Evolutionary conservation across 331 rosid species (phyloP), one percentile per base, ranked within the genome.

Genomic region (Spiraea crenata): DNA sequence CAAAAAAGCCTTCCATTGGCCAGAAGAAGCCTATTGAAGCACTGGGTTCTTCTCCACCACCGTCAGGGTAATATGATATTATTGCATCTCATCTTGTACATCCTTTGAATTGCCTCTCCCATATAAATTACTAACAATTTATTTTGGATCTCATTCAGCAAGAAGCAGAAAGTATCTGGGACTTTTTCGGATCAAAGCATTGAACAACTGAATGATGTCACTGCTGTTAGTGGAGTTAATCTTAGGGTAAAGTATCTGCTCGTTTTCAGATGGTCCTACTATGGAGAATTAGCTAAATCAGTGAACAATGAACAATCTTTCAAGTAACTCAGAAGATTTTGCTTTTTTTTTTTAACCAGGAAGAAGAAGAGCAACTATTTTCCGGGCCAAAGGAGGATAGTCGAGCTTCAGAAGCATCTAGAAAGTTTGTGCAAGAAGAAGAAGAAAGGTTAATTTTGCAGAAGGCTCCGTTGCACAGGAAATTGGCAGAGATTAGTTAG

Each of bases 21-120:
- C 97, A 93, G 81, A 93, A 93, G 92, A 93, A 93, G 77, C 90
- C 91, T 8, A 85, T 81, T 68, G 99, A 93, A 71, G 91, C 89
- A 67, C 86, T 82, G 83, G 97, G 96, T 82, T 84, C 90, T 59
- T 85, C 97, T 63, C 95, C 95, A 42, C 95, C 90, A 35, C 85
- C 90, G 57, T 82, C 96, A 59, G 86, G 96, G 99, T 93, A 70
- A 55, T 58, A 16, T 77, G 67, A 41, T 45, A 51, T 76, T 72
- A 47, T 63, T 78, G 70, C 35, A 37, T 55, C 4, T 34, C 46
- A 31, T 60, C 73, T 54, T 61, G 63, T 40, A 61, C 65, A 72
- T 67, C 72, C 61, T 75, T 47, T 74, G 61, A 65, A 31, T 75
- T 67, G 67, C 47, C 19, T 49, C 49, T 75, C 65, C 52, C n/a